phyloP scores from a whole-genome alignment of 176 grass and related monocot species.

The Eleusine coracana region DNA sequence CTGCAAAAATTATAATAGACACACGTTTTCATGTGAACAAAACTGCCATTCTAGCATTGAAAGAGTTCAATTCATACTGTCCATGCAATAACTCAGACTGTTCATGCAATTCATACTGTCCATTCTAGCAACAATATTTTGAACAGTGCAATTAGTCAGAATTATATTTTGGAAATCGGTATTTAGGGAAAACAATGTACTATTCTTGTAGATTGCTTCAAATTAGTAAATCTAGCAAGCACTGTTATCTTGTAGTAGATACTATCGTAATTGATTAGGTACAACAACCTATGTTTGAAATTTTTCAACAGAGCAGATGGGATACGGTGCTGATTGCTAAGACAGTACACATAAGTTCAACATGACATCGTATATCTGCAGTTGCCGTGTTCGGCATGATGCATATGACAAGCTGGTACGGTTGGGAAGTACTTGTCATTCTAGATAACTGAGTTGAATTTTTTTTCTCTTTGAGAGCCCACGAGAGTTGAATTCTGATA shows the following conservation, averaged over 20 bases:
- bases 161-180: background rate
- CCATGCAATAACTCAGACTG: background rate
- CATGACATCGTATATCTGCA: background rate
- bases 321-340: background rate
- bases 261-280: background rate
- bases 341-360: background rate
- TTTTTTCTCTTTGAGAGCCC: too few relatives aligned
- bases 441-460: background rate
- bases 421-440: slow-evolving; percentile 1
- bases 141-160: background rate
- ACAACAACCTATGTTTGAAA: background rate
- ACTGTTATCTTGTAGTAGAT: background rate
- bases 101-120: background rate
- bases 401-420: background rate
- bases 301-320: slow-evolving; percentile 3
- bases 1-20: slow-evolving; percentile 37
- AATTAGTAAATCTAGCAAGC: background rate
- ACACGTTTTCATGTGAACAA: background rate
- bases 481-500: background rate
- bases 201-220: background rate
- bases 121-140: too few relatives aligned
- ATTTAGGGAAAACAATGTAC: background rate
- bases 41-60: background rate
- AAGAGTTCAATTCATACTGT: background rate
- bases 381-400: background rate